Evolutionary conservation across 2,329 filamentous ascomycete species (phyloP), one percentile per base, ranked within the genome.

Genomic region (Plenodomus tracheiphilus): DNA sequence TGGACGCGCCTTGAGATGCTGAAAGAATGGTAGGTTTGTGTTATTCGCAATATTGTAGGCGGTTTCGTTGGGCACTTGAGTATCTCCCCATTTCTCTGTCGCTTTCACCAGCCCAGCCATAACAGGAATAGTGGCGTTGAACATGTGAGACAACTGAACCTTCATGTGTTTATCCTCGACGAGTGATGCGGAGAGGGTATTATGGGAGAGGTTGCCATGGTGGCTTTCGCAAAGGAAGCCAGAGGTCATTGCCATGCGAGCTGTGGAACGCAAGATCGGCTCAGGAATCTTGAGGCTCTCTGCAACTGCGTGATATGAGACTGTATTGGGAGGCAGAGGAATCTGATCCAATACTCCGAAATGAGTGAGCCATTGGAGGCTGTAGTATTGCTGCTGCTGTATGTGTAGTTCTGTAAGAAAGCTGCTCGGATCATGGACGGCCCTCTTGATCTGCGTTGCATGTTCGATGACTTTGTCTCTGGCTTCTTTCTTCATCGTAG

Each of bases 21-120:
- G 43, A 19, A 51, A 51, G 19, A 51, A 51, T 1, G 47, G 39
- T 2, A 46, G 17, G n/a, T 46, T 32, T 19, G 32, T 32, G 32
- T 51, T 21, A 20, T 42, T 46, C 16, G 47, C 47, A 22, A 51
- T 39, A 15, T 46, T 51, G 43, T 38, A 51, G 3, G 47, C 47
- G 11, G 47, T 51, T 19, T 51, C 38, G 17, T 51, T 46, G 11
- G 21, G 37, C 16, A 25, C 20, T 16, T 28, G 21, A 5, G 47
- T 51, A 21, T 34, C 17, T n/a, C 43, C 47, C 47, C 47, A 49
- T 34, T 45, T 44, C 39, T 42, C 32, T 21, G 47, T 49, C 34
- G 47, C 47, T 5, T 49, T 36, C 35, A 36, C 30, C 11, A 43
- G 32, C 4, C 41, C 28, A 25, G 28, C 28, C 30, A 36, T 36